Evolutionary conservation across 2,329 filamentous ascomycete species (phyloP).

Genomic region (Cercospora janseana): DNA sequence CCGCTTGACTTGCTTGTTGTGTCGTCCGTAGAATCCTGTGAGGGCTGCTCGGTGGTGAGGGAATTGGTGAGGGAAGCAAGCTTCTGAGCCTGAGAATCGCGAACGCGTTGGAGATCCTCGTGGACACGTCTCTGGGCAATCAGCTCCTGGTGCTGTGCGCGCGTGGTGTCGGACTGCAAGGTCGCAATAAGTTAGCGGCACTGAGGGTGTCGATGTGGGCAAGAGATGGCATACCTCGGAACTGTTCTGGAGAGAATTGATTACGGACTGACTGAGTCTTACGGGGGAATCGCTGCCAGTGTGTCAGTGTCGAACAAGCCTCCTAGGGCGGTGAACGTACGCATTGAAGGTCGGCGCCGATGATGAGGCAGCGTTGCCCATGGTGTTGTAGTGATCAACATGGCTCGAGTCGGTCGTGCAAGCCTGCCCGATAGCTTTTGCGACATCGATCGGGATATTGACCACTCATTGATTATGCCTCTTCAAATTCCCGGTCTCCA

Average conservation of each 20-base stretch:
- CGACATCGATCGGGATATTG: background rate
- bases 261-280: conserved; percentile 74
- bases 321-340: conserved; percentile 45
- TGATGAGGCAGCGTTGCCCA: conserved; percentile 64
- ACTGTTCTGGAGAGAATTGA: conserved; percentile 79
- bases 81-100: conserved; percentile 65
- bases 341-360: conserved; percentile 59
- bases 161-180: conserved; percentile 78
- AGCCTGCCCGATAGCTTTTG: background rate
- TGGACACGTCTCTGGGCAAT: conserved; percentile 85
- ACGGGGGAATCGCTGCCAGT: conserved; percentile 58
- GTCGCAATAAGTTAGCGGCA: conserved; percentile 1
- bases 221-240: conserved; percentile 64
- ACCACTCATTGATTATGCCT: background rate
- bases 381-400: conserved; percentile 33
- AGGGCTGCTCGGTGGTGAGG: conserved; percentile 41
- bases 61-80: conserved; percentile 65
- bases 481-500: background rate
- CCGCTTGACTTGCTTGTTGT: conserved; percentile 26
- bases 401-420: background rate
- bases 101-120: conserved; percentile 77
- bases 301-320: conserved; percentile 12
- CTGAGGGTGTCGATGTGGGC: conserved; percentile 4
- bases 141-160: conserved; percentile 77
- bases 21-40: conserved; percentile 29